Conservation (phyloP, 73 alveolate genomes). For the Breviolum minutum region DNA sequence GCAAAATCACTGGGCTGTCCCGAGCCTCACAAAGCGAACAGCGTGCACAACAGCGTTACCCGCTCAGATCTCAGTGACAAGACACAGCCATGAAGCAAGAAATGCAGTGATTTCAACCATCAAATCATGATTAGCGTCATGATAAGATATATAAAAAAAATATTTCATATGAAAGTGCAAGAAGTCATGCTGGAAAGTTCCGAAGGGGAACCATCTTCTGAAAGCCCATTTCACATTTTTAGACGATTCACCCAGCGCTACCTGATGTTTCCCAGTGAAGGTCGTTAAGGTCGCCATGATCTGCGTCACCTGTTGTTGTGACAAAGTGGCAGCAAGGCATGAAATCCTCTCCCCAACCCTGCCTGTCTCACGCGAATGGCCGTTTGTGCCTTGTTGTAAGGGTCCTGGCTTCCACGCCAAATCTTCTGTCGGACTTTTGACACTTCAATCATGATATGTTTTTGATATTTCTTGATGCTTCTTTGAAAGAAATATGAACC, state of each 20-base stretch:
- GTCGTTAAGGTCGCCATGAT: constrained; percentile 62
- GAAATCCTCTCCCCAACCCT: background rate
- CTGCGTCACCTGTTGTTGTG: constrained; percentile 60
- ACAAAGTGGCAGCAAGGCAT: background rate
- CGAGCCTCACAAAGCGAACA: background rate
- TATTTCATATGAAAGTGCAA: too few relatives aligned
- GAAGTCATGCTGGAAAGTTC: too few relatives aligned
- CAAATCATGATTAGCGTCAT: too few relatives aligned
- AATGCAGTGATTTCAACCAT: too few relatives aligned
- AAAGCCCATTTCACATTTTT: too few relatives aligned
- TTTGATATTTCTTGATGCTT: too few relatives aligned
- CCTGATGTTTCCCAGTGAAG: constrained; percentile 35
- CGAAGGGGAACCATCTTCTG: too few relatives aligned
- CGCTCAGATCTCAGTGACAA: background rate
- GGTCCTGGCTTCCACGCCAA: constrained; percentile 9
- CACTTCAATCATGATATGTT: too few relatives aligned
- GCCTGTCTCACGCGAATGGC: constrained; percentile 87
- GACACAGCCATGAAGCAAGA: too few relatives aligned
- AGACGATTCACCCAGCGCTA: background rate
- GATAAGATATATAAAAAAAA: too few relatives aligned
- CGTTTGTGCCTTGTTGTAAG: constrained; percentile 87
- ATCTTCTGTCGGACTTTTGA: background rate
- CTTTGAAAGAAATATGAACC: too few relatives aligned
- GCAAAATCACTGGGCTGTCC: constrained; percentile 74
- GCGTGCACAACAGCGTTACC: background rate